Evolutionary conservation across 495 filamentous ascomycete species (phyloP).

Genomic region (Hyaloscypha hepaticicola): DNA sequence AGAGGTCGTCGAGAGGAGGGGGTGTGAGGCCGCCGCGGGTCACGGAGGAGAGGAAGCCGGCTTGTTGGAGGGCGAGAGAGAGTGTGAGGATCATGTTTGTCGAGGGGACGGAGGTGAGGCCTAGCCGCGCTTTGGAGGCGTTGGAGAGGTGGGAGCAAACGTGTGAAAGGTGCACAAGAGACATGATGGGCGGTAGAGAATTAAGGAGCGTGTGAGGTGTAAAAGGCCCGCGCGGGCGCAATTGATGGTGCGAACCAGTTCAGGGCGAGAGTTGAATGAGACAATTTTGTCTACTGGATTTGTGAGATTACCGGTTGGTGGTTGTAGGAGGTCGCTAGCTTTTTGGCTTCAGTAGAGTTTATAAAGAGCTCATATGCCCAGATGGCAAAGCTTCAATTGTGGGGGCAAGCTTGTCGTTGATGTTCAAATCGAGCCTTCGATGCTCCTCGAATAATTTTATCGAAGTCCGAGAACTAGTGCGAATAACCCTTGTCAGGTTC

Average conservation of each 20-base stretch:
- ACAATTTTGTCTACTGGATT: neutral
- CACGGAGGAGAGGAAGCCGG: conserved; percentile 80
- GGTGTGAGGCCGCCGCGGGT: conserved; percentile 72
- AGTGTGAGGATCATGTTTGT: conserved; percentile 78
- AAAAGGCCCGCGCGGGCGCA: conserved; percentile 19
- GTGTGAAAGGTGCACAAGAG: conserved; percentile 75
- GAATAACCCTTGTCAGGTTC: neutral
- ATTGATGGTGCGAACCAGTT: neutral
- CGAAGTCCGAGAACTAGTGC: neutral
- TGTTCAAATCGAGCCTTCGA: neutral
- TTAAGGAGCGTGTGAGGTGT: neutral
- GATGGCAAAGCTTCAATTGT: neutral
- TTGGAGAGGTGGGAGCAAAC: conserved; percentile 95
- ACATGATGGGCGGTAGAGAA: conserved; percentile 58
- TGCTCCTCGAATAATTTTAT: conserved; percentile 1
- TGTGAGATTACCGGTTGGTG: neutral
- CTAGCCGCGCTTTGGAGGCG: conserved; percentile 79
- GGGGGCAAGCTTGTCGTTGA: neutral
- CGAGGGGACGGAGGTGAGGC: conserved; percentile 81
- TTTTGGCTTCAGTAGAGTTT: neutral
- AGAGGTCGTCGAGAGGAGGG: conserved; percentile 54
- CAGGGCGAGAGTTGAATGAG: neutral
- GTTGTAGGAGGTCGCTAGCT: neutral
- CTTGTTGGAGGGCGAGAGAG: conserved; percentile 72
- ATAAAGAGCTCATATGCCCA: neutral